Evolutionary conservation across 495 filamentous ascomycete genomes (phyloP).

Genomic region (Bacidia rubella): DNA sequence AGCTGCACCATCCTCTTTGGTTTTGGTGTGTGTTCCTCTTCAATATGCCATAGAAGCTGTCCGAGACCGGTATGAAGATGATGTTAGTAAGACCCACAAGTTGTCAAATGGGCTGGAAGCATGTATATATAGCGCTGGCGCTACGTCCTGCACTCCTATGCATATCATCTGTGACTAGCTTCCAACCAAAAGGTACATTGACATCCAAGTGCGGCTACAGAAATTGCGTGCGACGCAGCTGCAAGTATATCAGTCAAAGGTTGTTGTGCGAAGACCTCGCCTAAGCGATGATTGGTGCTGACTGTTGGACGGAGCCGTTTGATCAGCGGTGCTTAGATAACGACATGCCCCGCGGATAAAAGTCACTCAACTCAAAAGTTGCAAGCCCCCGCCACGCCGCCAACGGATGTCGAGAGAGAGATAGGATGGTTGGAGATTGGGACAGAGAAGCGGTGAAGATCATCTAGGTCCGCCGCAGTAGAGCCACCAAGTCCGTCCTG

Average conservation of each 20-base stretch:
- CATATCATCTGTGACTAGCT: neutral
- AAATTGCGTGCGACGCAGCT: neutral
- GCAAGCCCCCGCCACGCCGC: neutral
- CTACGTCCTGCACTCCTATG: neutral
- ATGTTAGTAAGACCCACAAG: too few relatives aligned
- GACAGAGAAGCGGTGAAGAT: neutral
- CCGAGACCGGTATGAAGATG: too few relatives aligned
- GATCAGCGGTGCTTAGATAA: conserved; percentile 2
- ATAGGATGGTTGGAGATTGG: neutral
- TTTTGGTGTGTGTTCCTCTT: too few relatives aligned
- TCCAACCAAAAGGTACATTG: neutral
- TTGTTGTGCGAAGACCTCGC: neutral
- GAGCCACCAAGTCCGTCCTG: neutral
- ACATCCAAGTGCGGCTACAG: neutral
- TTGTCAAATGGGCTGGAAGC: neutral
- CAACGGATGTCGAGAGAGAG: neutral
- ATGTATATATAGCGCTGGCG: neutral
- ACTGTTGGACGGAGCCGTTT: neutral
- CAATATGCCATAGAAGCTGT: too few relatives aligned
- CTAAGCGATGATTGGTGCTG: neutral
- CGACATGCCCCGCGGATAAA: neutral
- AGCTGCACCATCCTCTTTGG: too few relatives aligned
- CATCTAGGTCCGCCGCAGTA: neutral
- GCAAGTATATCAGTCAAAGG: neutral
- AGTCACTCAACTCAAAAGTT: neutral